These are phyloP conservation scores for Linanthus parryae DNA, from an alignment of 148 eudicot species.

Conservation along the genomic window DNA sequence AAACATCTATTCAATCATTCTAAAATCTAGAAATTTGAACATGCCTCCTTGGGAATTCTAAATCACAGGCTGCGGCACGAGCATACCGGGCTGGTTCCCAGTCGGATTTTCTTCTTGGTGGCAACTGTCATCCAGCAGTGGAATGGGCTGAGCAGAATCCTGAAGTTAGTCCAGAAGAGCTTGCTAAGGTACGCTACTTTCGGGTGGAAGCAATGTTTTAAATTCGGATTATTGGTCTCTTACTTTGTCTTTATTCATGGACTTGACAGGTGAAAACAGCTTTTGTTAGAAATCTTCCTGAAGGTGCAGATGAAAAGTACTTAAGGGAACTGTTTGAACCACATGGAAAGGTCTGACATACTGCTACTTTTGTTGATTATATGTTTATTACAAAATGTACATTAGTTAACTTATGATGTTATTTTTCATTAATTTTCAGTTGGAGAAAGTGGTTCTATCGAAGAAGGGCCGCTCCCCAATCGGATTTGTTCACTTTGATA, in stretches of 20 bases:
- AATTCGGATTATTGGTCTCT: neutral
- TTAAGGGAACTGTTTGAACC: conserved; percentile 51
- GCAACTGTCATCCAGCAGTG: conserved; percentile 53
- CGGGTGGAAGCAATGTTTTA: neutral
- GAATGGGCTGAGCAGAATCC: conserved; percentile 70
- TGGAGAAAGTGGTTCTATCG: conserved; percentile 60
- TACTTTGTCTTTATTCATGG: conserved; percentile 10
- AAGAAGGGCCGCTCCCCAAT: conserved; percentile 44
- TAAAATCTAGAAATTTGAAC: conserved; percentile 29
- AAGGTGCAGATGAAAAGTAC: conserved; percentile 45
- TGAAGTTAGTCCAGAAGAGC: conserved; percentile 47
- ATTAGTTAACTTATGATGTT: conserved; percentile 5
- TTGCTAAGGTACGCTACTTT: conserved; percentile 44
- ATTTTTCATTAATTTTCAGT: conserved; percentile 33
- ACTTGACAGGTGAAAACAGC: conserved; percentile 51
- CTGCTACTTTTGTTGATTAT: neutral
- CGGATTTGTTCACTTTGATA: conserved; percentile 58
- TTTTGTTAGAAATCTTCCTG: conserved; percentile 60
- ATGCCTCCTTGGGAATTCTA: conserved; percentile 42
- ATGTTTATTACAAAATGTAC: neutral
- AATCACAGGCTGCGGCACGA: conserved; percentile 78
- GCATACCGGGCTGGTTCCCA: conserved; percentile 44
- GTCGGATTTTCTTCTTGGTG: conserved; percentile 53
- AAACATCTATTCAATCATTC: no score
- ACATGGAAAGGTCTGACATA: conserved; percentile 43